Evolutionary conservation across 2,329 filamentous ascomycete genomes (phyloP).

Genomic region (Scedosporium boydii): DNA sequence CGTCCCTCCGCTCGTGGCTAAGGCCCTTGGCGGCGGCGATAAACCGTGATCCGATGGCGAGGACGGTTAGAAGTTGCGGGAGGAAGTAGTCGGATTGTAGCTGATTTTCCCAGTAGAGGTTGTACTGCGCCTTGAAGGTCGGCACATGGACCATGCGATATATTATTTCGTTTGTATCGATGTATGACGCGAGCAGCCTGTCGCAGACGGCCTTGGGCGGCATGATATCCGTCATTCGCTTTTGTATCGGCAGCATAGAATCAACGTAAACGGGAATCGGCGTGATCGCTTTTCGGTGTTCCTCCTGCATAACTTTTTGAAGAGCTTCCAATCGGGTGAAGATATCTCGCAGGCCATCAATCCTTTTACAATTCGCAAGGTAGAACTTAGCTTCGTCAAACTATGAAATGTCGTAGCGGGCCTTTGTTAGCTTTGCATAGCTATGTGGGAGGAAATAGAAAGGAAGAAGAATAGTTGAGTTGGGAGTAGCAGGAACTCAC

Average conservation of each 20-base stretch:
- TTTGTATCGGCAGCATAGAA: slow-evolving; percentile 47
- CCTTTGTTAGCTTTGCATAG: background rate
- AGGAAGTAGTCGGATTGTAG: slow-evolving; percentile 39
- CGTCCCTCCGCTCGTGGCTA: slow-evolving; percentile 39
- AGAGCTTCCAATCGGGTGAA: slow-evolving; percentile 36
- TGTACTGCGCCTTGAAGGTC: slow-evolving; percentile 40
- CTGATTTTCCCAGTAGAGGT: slow-evolving; percentile 40
- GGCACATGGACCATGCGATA: slow-evolving; percentile 45
- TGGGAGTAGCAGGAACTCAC: slow-evolving; percentile 22
- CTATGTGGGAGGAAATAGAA: slow-evolving; percentile 5
- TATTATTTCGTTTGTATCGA: slow-evolving; percentile 40
- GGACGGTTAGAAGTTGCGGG: slow-evolving; percentile 41
- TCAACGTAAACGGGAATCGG: slow-evolving; percentile 49
- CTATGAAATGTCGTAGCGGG: slow-evolving; percentile 19
- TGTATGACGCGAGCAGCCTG: slow-evolving; percentile 37
- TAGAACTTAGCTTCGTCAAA: slow-evolving; percentile 46
- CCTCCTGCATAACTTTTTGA: slow-evolving; percentile 36
- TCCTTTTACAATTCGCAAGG: slow-evolving; percentile 30
- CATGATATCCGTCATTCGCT: slow-evolving; percentile 48
- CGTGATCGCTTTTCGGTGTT: slow-evolving; percentile 34
- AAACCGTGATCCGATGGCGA: slow-evolving; percentile 45
- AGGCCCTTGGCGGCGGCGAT: slow-evolving; percentile 40
- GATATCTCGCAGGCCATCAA: slow-evolving; percentile 30
- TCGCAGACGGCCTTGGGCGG: slow-evolving; percentile 42
- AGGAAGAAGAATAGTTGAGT: background rate